phyloP scores from a whole-genome alignment of 106 monocot genomes.

The Dendrobium officinale region DNA sequence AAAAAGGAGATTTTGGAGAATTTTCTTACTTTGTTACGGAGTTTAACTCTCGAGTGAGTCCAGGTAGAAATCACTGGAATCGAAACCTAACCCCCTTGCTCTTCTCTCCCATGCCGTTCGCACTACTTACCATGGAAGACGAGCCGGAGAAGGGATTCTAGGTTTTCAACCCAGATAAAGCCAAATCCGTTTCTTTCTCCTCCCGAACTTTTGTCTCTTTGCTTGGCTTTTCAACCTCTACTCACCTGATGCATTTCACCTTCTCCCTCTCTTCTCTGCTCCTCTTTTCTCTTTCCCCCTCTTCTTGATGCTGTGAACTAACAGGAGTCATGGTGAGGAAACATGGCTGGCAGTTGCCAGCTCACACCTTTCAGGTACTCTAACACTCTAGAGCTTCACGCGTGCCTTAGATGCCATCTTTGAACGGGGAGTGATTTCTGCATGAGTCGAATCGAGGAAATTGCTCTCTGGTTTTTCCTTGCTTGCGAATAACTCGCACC shows the following conservation, averaged over 20 bases:
- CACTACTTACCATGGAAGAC: background rate
- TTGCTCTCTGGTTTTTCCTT: background rate
- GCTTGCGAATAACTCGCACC: background rate
- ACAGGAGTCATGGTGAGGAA: slow-evolving; percentile 60
- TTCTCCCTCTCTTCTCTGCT: background rate
- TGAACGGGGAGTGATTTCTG: background rate
- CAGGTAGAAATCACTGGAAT: too few relatives aligned
- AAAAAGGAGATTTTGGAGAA: too few relatives aligned
- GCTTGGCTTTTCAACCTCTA: background rate
- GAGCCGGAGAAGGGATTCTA: background rate
- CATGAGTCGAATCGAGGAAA: background rate
- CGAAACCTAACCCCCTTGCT: background rate
- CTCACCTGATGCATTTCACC: slow-evolving; percentile 5
- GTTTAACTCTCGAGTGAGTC: too few relatives aligned
- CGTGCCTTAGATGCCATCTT: background rate
- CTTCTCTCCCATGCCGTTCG: background rate
- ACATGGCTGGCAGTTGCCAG: slow-evolving; percentile 97
- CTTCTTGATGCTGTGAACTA: slow-evolving; percentile 4
- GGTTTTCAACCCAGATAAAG: slow-evolving; percentile 3
- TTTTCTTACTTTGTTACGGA: too few relatives aligned
- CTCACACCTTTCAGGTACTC: slow-evolving; percentile 78
- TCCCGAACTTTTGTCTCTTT: background rate
- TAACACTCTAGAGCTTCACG: background rate
- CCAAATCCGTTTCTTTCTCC: background rate
- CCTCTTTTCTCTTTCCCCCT: background rate